Base-by-base conservation (phyloP, 345 rosid genomes). In the Citrus medica region DNA sequence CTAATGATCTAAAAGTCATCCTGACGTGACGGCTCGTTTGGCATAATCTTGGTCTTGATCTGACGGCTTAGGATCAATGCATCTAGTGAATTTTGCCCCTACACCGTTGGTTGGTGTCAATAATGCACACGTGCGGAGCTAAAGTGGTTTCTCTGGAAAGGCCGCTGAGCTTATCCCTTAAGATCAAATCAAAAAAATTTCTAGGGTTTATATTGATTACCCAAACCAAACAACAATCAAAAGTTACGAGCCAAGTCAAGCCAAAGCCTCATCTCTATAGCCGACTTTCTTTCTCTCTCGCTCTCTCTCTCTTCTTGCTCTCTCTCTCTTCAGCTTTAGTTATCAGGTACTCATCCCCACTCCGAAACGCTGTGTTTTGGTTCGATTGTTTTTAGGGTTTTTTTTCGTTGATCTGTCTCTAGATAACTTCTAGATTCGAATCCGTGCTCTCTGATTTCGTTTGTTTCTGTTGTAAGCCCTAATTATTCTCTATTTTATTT, bases 171-270 rank as follows among this genome's bases (percentile, higher is more conserved):
- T 59, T 19, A 17, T 37, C 67, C 9, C 17, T 32, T 25, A 0
- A 28, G 69, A 60, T 68, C 60, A 38, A 74, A 32, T 64, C 24
- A 64, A 56, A 5, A 64, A 48, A 24, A 2, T 38, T 24, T 69
- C 51, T 71, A 78, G 80, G 80, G 80, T 71, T 78, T 71, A 14
- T 16, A 59, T 27, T 21, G 14, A n/a, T 69, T 62, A 7, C 67
- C 74, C 61, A 22, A 77, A 61, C 46, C 48, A 46, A 51, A 32
- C 53, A n/a, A 17, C 56, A 21, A 42, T 12, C 51, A 42, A 42
- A 22, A 66, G 69, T 46, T 62, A 17, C 51, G 22, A 40, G 32
- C 62, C 46, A 42, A 69, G 67, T 24, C 79, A 16, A 73, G 69
- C 64, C 62, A 46, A 17, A 5, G 4, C 16, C 62, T 53, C 42